These are phyloP conservation scores for Pseudogymnoascus pannorum DNA, from an alignment of 2,329 filamentous ascomycete species.

Conservation along the genomic window DNA sequence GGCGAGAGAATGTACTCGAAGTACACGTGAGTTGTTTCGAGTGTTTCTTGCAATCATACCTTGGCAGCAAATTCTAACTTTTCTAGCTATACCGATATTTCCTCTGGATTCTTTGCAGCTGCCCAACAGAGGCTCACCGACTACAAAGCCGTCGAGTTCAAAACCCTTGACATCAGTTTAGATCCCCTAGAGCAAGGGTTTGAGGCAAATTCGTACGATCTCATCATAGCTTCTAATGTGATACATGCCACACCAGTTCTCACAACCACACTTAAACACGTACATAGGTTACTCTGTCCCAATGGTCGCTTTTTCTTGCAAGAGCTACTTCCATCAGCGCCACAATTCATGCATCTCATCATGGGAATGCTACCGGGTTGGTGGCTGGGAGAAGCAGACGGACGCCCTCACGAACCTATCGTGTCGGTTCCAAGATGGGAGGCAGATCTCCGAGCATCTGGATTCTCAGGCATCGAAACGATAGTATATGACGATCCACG, in stretches of 20 bases:
- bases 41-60: background rate
- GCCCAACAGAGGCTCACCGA: conserved; percentile 29
- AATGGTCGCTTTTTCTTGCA: conserved; percentile 16
- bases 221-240: conserved; percentile 24
- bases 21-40: conserved; percentile 11
- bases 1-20: conserved; percentile 10
- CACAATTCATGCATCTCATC: background rate
- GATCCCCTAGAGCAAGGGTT: conserved; percentile 31
- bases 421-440: conserved; percentile 24
- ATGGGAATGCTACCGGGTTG: conserved; percentile 26
- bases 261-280: conserved; percentile 17
- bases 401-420: conserved; percentile 22
- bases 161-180: conserved; percentile 29
- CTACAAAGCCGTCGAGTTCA: conserved; percentile 25
- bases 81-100: conserved; percentile 22
- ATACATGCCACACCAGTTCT: conserved; percentile 22
- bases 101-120: conserved; percentile 27
- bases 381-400: conserved; percentile 28
- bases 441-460: conserved; percentile 22
- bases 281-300: conserved; percentile 17
- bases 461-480: conserved; percentile 28
- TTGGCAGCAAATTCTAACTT: background rate
- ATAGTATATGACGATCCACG: conserved; percentile 20
- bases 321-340: background rate
- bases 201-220: conserved; percentile 24